Evolutionary conservation across 176 grass and related monocot genomes (phyloP), one percentile per base, ranked within the genome.

Genomic region (Pontederia paniculata): DNA sequence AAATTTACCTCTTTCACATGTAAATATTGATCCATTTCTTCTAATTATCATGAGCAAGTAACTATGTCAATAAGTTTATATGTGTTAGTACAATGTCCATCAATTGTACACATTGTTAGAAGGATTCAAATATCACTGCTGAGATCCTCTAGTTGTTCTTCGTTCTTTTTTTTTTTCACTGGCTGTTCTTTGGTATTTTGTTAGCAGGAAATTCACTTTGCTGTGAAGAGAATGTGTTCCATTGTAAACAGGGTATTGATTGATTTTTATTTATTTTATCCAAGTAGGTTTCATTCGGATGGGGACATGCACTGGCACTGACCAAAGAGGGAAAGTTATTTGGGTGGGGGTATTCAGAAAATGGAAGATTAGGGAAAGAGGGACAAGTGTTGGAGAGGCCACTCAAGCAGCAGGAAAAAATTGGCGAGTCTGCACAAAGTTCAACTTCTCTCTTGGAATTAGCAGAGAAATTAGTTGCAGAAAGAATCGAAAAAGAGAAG

Each of bases 291-390:
- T 89, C 74, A 60, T 87, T 89, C 78, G 86, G 86, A 68, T 89
- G 85, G 91, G 91, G 91, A 6, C 86, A 89, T 76, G 77, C 85
- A 61, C 73, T 89, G 67, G 91, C 82, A 54, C 65, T 86, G 68
- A 86, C 82, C 37, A 74, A 78, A 55, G 74, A 89, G 54, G 86
- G 91, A 48, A 76, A 75, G 12, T 48, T 96, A 55, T 83, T 96
- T 75, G 86, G 91, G 72, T 89, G 86, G 91, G 86, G 91, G 13
- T 96, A 86, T 66, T 76, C 86, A 23, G 86, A 83, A 44, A 81
- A 77, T 71, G 91, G 91, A 73, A 85, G 86, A 57, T 81, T 96
- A 66, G 91, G 91, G 68, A 48, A 89, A 76, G 89, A 86, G 50
- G 82, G 67, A 12, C 73, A 75, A 52, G 78, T 54, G 60, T 65